Base-by-base conservation (phyloP, 805 yeast genomes). In the Sugiyamaella smithiae region DNA sequence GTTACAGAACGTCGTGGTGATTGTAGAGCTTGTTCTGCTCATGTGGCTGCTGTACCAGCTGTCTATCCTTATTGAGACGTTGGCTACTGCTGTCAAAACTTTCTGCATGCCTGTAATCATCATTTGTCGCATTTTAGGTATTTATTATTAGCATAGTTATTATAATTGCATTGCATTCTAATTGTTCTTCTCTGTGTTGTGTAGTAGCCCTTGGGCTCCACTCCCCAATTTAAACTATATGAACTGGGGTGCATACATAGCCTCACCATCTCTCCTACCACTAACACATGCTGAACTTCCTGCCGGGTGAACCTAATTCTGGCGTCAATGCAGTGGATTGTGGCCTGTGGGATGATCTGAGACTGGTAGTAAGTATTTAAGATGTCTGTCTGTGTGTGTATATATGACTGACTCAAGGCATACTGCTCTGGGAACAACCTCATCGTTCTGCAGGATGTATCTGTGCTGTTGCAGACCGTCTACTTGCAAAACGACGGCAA, bases 391-490 rank as follows among this genome's bases (percentile, higher is more conserved):
- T n/a, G n/a, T n/a, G 37, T 16, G 19, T 17, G 5, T 5, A 14
- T 22, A 12, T 17, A 7, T 2, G n/a, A 16, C 41, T 35, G 16
- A 35, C 40, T 22, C 7, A 12, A 67, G 67, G 81, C 81, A 1
- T 91, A 91, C 63, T 85, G 89, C 50, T 87, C 97, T 1, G 97
- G 96, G 0, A 88, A 88, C 67, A 88, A 88, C 63, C 71, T 91
- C 56, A 85, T 91, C 28, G 75, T 85, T 3, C 62, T 82, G 2
- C 72, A 84, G 5, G 74, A 77, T 51, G 70, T 74, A 41, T 69
- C 74, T 50, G 65, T 68, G 20, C 68, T 84, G 52, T 67, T 89
- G 14, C 98, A 91, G 65, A 88, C 96, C 0, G 68, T 88, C 1
- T 85, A 85, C 57, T 69, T 88, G 19, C 81, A 80, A 8, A 53